These are phyloP conservation scores for Fusarium keratoplasticum DNA, from an alignment of 2,329 filamentous ascomycete genomes.

Conservation along the genomic window DNA sequence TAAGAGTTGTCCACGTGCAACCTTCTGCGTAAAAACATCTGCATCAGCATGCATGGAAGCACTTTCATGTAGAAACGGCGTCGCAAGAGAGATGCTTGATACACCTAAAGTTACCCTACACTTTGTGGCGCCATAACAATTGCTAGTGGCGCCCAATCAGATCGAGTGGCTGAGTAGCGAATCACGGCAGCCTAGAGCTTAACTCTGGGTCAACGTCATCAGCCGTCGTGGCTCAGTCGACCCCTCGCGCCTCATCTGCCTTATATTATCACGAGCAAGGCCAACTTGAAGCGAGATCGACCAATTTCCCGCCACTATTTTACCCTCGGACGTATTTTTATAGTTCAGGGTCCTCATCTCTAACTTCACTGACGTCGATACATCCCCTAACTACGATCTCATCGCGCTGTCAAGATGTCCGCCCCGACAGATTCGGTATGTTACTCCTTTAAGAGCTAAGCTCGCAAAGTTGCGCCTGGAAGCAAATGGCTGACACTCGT, in stretches of 20 bases:
- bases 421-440: slow-evolving; percentile 58
- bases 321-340: slow-evolving; percentile 9
- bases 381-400: neutral
- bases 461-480: slow-evolving; percentile 20
- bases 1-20: neutral
- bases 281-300: slow-evolving; percentile 45
- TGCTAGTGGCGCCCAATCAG: slow-evolving; percentile 22
- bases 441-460: slow-evolving; percentile 31
- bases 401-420: slow-evolving; percentile 52
- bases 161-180: slow-evolving; percentile 40
- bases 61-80: neutral
- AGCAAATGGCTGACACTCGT: slow-evolving; percentile 36
- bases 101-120: slow-evolving; percentile 29
- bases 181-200: slow-evolving; percentile 37
- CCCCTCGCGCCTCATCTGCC: slow-evolving; percentile 46
- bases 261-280: slow-evolving; percentile 44
- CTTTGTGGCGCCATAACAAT: neutral
- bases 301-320: slow-evolving; percentile 38
- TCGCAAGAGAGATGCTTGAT: neutral
- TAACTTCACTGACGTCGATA: slow-evolving; percentile 2
- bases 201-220: slow-evolving; percentile 54
- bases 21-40: neutral
- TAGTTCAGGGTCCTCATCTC: slow-evolving; percentile 13
- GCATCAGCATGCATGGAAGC: neutral
- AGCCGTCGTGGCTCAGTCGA: slow-evolving; percentile 46